Conservation (phyloP, 805 yeast species). For the Candida maris region DNA sequence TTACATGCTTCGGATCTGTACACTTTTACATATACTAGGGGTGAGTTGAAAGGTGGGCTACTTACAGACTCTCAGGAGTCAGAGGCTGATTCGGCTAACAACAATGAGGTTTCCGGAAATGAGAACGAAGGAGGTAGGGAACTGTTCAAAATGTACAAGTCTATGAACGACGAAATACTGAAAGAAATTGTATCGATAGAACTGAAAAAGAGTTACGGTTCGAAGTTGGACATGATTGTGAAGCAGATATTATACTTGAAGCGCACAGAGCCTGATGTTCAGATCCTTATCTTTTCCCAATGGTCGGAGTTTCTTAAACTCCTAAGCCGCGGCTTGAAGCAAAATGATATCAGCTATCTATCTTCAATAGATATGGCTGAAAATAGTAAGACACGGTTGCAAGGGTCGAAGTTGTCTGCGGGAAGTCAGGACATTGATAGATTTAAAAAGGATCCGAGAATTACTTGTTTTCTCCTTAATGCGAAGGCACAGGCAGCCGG, state of each 20-base stretch:
- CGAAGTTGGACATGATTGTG: conserved; percentile 81
- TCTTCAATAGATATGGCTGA: conserved; percentile 42
- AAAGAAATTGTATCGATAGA: conserved; percentile 42
- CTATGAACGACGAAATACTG: conserved; percentile 40
- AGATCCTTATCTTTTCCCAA: conserved; percentile 85
- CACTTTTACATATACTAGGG: conserved; percentile 59
- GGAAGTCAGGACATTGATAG: conserved; percentile 42
- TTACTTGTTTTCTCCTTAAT: conserved; percentile 83
- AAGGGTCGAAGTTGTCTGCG: conserved; percentile 4
- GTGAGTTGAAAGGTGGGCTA: conserved; percentile 46
- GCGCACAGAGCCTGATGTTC: conserved; percentile 55
- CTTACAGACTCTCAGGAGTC: conserved; percentile 20
- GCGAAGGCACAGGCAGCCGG: conserved; percentile 91
- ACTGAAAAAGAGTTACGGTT: conserved; percentile 59
- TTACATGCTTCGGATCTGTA: conserved; percentile 55
- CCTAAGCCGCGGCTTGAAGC: conserved; percentile 60
- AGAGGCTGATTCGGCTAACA: conserved; percentile 24
- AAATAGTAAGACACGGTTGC: neutral
- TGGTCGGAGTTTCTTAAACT: conserved; percentile 74
- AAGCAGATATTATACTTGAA: conserved; percentile 66
- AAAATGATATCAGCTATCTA: conserved; percentile 53
- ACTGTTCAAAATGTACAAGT: conserved; percentile 42
- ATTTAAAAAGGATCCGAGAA: conserved; percentile 55
- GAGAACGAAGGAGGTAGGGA: conserved; percentile 26
- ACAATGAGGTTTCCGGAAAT: conserved; percentile 2